Base-by-base conservation (phyloP, 257 asterid species). In the Thymus mandschuricus region DNA sequence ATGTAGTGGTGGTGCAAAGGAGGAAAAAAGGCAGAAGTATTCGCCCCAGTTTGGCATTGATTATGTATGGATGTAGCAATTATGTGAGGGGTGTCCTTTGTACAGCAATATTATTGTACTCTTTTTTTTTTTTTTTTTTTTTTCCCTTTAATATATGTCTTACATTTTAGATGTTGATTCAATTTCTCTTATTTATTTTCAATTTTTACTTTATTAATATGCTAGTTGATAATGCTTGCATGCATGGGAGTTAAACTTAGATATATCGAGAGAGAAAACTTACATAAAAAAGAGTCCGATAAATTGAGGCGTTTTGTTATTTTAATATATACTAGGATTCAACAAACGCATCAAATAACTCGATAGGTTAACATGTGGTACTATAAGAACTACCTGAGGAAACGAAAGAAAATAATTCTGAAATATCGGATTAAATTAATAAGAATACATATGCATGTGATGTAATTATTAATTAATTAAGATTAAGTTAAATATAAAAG, bases 31-130 rank as follows among this genome's bases (percentile, higher is more conserved):
- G 74, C 45, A 38, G 58, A 29, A 40, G 13, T 48, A 8, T 30
- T 28, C 15, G 15, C 78, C 43, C 52, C 44, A n/a, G 11, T 73
- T 65, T 66, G 27, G 62, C 54, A 48, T 46, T 66, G 3, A 49
- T 46, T 58, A 3, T 5, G 10, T 8, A 35, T 56, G 71, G 50
- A 71, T 66, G 81, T 45, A 51, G 45, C 62, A 70, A 66, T 76
- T 64, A 76, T 69, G 71, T 64, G 59, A 33, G 68, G 68, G 72
- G 52, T 15, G 29, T 65, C 81, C 74, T 77, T 71, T 77, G 70
- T 71, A 77, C 50, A 70, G 74, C 61, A 15, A 60, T 57, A 41
- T 76, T 50, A 50, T 13, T 75, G 35, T 46, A 70, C 56, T 33
- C n/a, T 38, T 10, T 6, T 60, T 34, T 10, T 28, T 29, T 34